Evolutionary conservation across 2,329 filamentous ascomycete genomes (phyloP), one percentile per base, ranked within the genome.

Genomic region (Tricladium varicosporioides): DNA sequence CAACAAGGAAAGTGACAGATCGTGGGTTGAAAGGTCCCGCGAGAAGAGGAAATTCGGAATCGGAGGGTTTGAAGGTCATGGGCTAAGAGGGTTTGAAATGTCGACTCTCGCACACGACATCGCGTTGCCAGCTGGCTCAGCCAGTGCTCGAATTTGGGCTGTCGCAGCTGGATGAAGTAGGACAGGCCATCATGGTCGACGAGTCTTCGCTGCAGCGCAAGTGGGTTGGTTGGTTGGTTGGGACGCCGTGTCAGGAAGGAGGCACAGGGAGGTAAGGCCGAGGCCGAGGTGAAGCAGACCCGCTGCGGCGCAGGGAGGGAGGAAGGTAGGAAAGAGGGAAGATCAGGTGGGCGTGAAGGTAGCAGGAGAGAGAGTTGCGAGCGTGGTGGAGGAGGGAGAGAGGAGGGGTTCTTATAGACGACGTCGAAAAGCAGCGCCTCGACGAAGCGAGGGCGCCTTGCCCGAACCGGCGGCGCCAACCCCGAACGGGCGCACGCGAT

Each of bases 351-450:
- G 49, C 16, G 33, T 57, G 33, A 53, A 36, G 48, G 32, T 57
- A 57, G 45, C 10, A 57, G 19, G 15, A 48, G 44, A 48, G 18
- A 27, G 22, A 52, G 33, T 45, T 46, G 43, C 43, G 43, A 9
- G 40, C 40, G 27, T 40, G 32, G 31, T 51, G 31, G 19, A 16
- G 31, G 5, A 19, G 45, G 31, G 47, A 46, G 14, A 19, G 32
- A 36, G 13, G 43, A 33, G 50, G 48, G 22, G 22, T 48, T 60
- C 54, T 60, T 60, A 57, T 60, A 54, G 31, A 51, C 51, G 51
- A 60, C 18, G 47, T 57, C 47, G 50, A 54, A 60, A 60, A 57
- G 47, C 47, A 60, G 54, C 50, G 54, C 27, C 51, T 54, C 5
- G 18, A 42, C 40, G 18, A 58, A 54, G 46, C 51, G 51, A 54